phyloP scores from a whole-genome alignment of 768 basidiomycete species.

The Trametes meyenii region DNA sequence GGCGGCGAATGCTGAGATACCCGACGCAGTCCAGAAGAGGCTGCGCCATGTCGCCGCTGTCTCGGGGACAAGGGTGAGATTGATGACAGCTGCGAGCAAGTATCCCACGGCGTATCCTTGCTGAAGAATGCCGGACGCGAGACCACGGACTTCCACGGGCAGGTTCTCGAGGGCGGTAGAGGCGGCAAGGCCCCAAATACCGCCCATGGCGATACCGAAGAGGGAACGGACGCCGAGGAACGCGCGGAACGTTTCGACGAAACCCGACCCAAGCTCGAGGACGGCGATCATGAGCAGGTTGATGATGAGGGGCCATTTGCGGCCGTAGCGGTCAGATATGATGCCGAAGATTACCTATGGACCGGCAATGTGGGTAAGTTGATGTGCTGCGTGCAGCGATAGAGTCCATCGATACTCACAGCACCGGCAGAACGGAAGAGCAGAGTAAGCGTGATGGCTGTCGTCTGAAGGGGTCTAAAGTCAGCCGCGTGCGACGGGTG shows the following conservation, averaged over 20 bases:
- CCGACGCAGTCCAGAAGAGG: conserved; percentile 81
- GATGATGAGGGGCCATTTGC: conserved; percentile 88
- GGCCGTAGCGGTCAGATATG: conserved; percentile 85
- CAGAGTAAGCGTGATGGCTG: conserved; percentile 88
- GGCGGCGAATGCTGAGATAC: conserved; percentile 72
- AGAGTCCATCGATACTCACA: conserved; percentile 37
- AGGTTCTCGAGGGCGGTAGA: conserved; percentile 88
- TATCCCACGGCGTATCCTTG: conserved; percentile 90
- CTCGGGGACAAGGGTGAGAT: conserved; percentile 59
- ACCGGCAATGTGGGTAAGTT: neutral
- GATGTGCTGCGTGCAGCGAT: neutral
- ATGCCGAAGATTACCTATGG: conserved; percentile 71
- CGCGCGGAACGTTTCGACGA: conserved; percentile 70
- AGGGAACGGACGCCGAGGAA: conserved; percentile 85
- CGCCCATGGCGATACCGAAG: conserved; percentile 89
- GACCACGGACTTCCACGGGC: conserved; percentile 83
- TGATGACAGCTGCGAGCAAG: conserved; percentile 82
- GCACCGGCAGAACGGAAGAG: conserved; percentile 87
- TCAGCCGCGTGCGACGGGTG: conserved; percentile 9
- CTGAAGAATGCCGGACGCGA: conserved; percentile 84
- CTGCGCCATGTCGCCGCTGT: conserved; percentile 57
- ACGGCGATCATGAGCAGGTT: conserved; percentile 73
- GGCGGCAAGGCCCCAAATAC: conserved; percentile 84
- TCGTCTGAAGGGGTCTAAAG: conserved; percentile 46
- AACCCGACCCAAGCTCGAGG: conserved; percentile 81